Conservation (phyloP, 2,329 filamentous ascomycete genomes). For the Alternaria metachromatica region DNA sequence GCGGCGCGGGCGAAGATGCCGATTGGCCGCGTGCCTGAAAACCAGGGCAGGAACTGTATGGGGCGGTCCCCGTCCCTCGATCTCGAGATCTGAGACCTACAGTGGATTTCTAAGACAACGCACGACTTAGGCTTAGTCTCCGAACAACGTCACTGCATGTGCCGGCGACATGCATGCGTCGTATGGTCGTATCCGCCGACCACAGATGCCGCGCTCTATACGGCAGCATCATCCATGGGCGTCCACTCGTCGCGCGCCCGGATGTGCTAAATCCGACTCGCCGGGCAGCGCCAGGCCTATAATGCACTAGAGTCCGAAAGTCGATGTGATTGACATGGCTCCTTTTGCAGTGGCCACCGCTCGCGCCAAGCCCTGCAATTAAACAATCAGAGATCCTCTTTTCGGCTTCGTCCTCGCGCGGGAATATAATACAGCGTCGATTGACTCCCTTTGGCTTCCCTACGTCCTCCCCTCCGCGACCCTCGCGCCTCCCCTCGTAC, state of each 20-base stretch:
- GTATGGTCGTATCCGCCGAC: background rate
- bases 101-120: background rate
- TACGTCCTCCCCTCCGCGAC: slow-evolving; percentile 11
- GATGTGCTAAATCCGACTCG: slow-evolving; percentile 6
- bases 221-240: slow-evolving; percentile 1
- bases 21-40: slow-evolving; percentile 23
- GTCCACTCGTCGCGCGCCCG: background rate
- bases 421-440: slow-evolving; percentile 15
- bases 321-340: slow-evolving; percentile 3
- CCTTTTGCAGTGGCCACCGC: slow-evolving; percentile 18
- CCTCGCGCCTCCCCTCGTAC: slow-evolving; percentile 2
- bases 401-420: slow-evolving; percentile 9
- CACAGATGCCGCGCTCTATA: background rate
- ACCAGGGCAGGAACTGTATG: background rate
- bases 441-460: slow-evolving; percentile 5
- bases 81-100: slow-evolving; percentile 9
- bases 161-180: background rate
- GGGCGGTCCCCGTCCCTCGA: background rate
- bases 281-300: slow-evolving; percentile 10
- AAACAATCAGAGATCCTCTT: slow-evolving; percentile 21
- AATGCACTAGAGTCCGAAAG: slow-evolving; percentile 2
- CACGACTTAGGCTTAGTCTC: slow-evolving; percentile 1
- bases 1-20: slow-evolving; percentile 1
- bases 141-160: background rate
- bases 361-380: slow-evolving; percentile 22